Evolutionary conservation across 140 eudicot genomes (phyloP), one percentile per base, ranked within the genome.

Genomic region (Senecio squalidus): DNA sequence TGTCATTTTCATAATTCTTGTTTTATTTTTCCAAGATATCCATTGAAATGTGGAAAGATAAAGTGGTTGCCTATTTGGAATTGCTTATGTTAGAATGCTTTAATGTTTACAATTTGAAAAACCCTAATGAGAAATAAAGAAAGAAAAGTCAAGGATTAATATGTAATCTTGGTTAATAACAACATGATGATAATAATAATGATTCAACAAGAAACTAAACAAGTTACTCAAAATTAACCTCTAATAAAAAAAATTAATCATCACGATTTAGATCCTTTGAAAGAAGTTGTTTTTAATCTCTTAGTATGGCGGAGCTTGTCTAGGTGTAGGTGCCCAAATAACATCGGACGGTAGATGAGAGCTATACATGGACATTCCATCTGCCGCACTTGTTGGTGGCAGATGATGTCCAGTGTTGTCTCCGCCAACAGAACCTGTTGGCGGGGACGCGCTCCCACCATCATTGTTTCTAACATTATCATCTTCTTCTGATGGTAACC

Each of bases 251-350:
- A n/a, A n/a, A n/a, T n/a, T n/a, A n/a, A n/a, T n/a, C n/a, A n/a
- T n/a, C n/a, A n/a, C n/a, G n/a, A n/a, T n/a, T n/a, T n/a, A n/a
- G n/a, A n/a, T n/a, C n/a, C n/a, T n/a, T n/a, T n/a, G n/a, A n/a
- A n/a, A n/a, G n/a, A n/a, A n/a, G n/a, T n/a, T n/a, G n/a, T n/a
- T n/a, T n/a, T n/a, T n/a, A n/a, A n/a, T n/a, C n/a, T n/a, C n/a
- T n/a, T n/a, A n/a, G n/a, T 62, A 79, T 3, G 66, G 73, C 15
- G 72, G 70, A 6, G 74, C 76, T 46, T 77, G 90, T 47, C 95
- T 63, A 7, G 82, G 72, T 0, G 85, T 78, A 14, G 95, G 85
- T 2, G 92, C 83, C 95, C 95, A 86, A 1, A 86, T 65, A 27
- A 79, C 85, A 36, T 86, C 95, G 0, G 87, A 56, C 8, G 73